phyloP scores from a whole-genome alignment of 192 early-diverging fungal genomes.

The Paraglomus occultum region DNA sequence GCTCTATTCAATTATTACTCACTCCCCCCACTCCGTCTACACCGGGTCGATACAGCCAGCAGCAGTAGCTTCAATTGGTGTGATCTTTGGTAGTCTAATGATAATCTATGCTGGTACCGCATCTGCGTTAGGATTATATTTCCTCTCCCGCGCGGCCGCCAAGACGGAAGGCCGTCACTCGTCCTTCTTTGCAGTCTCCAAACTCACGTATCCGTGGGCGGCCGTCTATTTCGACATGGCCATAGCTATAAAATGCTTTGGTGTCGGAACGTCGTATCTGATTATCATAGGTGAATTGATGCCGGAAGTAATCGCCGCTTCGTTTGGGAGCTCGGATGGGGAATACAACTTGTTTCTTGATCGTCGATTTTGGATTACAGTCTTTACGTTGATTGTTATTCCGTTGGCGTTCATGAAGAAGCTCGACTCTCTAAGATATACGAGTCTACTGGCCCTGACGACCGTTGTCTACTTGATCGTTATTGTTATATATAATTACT shows the following conservation, averaged over 20 bases:
- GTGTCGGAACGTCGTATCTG: slow-evolving; percentile 91
- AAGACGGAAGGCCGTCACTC: slow-evolving; percentile 71
- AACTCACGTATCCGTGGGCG: slow-evolving; percentile 88
- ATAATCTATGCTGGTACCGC: slow-evolving; percentile 73
- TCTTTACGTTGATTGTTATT: slow-evolving; percentile 65
- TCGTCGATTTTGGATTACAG: slow-evolving; percentile 83
- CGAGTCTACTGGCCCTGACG: slow-evolving; percentile 79
- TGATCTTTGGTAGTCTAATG: slow-evolving; percentile 77
- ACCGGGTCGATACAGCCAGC: slow-evolving; percentile 54
- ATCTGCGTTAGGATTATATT: slow-evolving; percentile 81
- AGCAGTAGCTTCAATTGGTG: slow-evolving; percentile 81
- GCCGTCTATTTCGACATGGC: slow-evolving; percentile 90
- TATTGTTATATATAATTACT: slow-evolving; percentile 80
- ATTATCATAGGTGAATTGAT: slow-evolving; percentile 95
- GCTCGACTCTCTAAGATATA: slow-evolving; percentile 89
- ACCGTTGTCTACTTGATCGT: slow-evolving; percentile 83
- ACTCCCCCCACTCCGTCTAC: not conserved
- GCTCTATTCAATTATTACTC: not conserved
- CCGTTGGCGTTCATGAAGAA: slow-evolving; percentile 80
- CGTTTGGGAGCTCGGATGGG: slow-evolving; percentile 33
- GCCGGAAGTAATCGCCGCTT: slow-evolving; percentile 59
- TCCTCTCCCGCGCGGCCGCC: slow-evolving; percentile 76
- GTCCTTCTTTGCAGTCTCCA: slow-evolving; percentile 88
- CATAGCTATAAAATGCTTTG: slow-evolving; percentile 99
- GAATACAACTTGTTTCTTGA: slow-evolving; percentile 48